Evolutionary conservation across 306 rosid species (phyloP).

Genomic region (Cucumis melo): DNA sequence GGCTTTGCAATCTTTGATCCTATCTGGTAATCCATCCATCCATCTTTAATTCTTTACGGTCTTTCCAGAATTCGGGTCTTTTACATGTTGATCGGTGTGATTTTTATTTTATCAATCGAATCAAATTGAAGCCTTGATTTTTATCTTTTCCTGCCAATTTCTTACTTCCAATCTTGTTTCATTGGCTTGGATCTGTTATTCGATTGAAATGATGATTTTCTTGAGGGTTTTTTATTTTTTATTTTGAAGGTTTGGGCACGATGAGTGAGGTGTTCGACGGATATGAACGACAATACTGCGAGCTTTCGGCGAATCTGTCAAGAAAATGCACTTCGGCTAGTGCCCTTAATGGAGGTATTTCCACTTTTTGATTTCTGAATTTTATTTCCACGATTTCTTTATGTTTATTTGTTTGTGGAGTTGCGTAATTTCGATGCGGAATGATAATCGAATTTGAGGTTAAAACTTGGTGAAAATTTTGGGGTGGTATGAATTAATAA

Average conservation of each 20-base stretch:
- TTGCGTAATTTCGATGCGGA: not conserved
- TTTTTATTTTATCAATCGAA: not conserved
- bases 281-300: constrained; percentile 80
- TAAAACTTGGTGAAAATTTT: not conserved
- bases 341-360: constrained; percentile 68
- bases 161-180: not conserved
- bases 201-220: not conserved
- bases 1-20: not conserved
- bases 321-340: constrained; percentile 53
- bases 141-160: not conserved
- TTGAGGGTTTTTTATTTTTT: no score
- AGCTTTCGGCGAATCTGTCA: constrained; percentile 57
- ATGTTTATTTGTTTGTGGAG: not conserved
- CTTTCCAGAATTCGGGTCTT: not conserved
- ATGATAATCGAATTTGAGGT: not conserved
- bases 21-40: not conserved
- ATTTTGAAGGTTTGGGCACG: constrained; percentile 15
- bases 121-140: not conserved
- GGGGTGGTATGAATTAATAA: not conserved
- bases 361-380: not conserved
- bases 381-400: not conserved
- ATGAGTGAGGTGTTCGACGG: constrained; percentile 88
- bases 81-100: not conserved
- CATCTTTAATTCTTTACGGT: not conserved
- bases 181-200: not conserved